Conservation (phyloP, 2,329 filamentous ascomycete genomes). For the Aspergillus melleus region DNA sequence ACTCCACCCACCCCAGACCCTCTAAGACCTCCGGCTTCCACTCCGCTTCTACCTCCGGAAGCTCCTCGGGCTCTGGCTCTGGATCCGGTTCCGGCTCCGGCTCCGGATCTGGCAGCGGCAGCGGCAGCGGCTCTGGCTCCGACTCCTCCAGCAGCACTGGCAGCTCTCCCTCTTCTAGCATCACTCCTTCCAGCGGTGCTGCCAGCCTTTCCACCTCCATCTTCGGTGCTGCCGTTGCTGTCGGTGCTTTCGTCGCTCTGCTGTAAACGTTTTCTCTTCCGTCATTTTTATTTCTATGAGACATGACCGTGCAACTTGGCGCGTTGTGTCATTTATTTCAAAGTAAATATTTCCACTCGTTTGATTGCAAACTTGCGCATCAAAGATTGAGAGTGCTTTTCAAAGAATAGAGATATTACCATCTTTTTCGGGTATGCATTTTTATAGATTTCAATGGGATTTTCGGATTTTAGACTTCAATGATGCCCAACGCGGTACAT, state of each 20-base stretch:
- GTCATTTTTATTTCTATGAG: background rate
- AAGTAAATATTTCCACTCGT: background rate
- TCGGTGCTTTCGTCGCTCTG: constrained; percentile 9
- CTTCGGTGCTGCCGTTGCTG: constrained; percentile 14
- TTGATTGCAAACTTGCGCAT: background rate
- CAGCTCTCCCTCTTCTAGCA: constrained; percentile 9
- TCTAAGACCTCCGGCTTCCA: constrained; percentile 17
- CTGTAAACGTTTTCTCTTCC: constrained; percentile 2
- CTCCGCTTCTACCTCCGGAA: constrained; percentile 14
- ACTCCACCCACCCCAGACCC: constrained; percentile 35
- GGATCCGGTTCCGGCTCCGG: constrained; percentile 12
- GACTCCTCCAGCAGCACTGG: constrained; percentile 7
- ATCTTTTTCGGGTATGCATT: background rate
- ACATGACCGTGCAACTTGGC: background rate
- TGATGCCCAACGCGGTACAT: too few relatives aligned
- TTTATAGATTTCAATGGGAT: too few relatives aligned
- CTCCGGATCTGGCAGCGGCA: constrained; percentile 10
- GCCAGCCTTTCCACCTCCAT: constrained; percentile 17
- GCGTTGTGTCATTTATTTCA: background rate
- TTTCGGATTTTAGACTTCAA: too few relatives aligned
- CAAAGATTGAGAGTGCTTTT: background rate
- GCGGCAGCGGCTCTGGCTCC: constrained; percentile 8
- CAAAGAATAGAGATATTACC: background rate
- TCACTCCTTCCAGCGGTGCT: constrained; percentile 12
- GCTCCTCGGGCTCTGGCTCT: constrained; percentile 9